phyloP scores from a whole-genome alignment of 345 rosid genomes.

The Aurinia saxatilis region DNA sequence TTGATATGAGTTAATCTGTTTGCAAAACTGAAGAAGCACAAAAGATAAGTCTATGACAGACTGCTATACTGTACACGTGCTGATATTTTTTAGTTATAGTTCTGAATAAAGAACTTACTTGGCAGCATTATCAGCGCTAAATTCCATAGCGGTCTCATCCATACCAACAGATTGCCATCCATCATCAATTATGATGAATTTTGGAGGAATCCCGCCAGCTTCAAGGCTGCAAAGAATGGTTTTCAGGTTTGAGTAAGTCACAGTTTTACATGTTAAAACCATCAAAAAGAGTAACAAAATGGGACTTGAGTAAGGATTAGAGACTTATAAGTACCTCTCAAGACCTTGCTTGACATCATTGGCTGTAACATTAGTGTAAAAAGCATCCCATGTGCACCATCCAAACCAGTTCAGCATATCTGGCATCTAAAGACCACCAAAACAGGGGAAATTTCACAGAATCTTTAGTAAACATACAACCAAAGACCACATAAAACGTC shows the following conservation, averaged over 20 bases:
- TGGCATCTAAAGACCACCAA: constrained; percentile 37
- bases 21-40: constrained; percentile 39
- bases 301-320: neutral
- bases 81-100: no score
- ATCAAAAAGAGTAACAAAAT: neutral
- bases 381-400: constrained; percentile 84
- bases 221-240: constrained; percentile 27
- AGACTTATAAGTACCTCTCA: constrained; percentile 33
- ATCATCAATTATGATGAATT: constrained; percentile 57
- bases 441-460: neutral
- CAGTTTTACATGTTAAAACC: neutral
- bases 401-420: constrained; percentile 58
- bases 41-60: neutral
- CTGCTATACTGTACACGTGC: no score
- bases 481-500: neutral
- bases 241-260: neutral
- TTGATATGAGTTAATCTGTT: constrained; percentile 40
- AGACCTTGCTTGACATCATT: constrained; percentile 52
- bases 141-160: constrained; percentile 42
- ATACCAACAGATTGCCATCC: constrained; percentile 70
- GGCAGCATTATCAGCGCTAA: constrained; percentile 51
- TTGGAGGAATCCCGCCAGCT: constrained; percentile 49
- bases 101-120: constrained; percentile 33
- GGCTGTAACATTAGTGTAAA: constrained; percentile 44
- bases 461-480: neutral